Evolutionary conservation across 1,139 yeast species (phyloP).

Genomic region (Yamadazyma conglobata): DNA sequence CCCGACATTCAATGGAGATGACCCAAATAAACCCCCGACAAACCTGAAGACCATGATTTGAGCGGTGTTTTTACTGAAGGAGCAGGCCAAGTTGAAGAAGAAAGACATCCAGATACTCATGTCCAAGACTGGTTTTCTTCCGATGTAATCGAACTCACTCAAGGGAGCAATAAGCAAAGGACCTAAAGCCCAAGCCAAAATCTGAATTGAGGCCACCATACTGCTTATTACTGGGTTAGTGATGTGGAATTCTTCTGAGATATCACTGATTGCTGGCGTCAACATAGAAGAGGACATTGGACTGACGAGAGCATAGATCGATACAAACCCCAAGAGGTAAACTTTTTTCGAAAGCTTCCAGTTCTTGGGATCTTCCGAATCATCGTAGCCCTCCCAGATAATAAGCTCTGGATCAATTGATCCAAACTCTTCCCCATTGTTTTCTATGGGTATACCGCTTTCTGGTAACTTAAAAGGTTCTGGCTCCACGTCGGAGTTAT

Average conservation of each 20-base stretch:
- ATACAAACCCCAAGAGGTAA: constrained; percentile 31
- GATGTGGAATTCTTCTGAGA: constrained; percentile 33
- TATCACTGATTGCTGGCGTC: constrained; percentile 40
- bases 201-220: constrained; percentile 43
- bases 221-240: constrained; percentile 27
- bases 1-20: constrained; percentile 43
- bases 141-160: constrained; percentile 41
- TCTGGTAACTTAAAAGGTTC: constrained; percentile 17
- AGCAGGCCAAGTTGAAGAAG: constrained; percentile 40
- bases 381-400: constrained; percentile 37
- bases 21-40: constrained; percentile 39
- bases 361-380: constrained; percentile 40
- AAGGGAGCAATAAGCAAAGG: constrained; percentile 45
- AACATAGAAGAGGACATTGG: constrained; percentile 47
- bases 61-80: constrained; percentile 34
- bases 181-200: constrained; percentile 47
- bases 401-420: constrained; percentile 42
- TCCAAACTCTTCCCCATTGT: constrained; percentile 37
- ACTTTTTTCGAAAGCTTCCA: constrained; percentile 31
- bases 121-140: constrained; percentile 40
- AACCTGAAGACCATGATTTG: constrained; percentile 42
- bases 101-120: constrained; percentile 34
- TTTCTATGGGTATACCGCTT: constrained; percentile 26
- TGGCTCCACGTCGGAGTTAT: constrained; percentile 7
- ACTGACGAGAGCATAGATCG: constrained; percentile 41